phyloP scores from a whole-genome alignment of 1,284 basidiomycete species.

The Pulveroboletus sp. region DNA sequence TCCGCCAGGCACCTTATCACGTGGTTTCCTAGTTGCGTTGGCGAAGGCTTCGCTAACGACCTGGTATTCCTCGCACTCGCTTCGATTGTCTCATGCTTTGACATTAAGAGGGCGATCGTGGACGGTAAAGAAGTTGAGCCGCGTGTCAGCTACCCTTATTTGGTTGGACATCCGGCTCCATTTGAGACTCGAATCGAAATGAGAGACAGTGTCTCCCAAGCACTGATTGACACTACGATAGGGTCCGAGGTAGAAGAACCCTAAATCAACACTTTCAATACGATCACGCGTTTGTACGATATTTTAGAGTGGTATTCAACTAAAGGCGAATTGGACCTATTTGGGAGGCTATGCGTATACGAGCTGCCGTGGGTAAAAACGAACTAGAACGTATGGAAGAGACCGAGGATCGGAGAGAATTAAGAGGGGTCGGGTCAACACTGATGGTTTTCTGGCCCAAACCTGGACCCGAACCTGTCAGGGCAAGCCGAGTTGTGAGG shows the following conservation, averaged over 20 bases:
- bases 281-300: background rate
- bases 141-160: conserved; percentile 1
- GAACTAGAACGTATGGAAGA: no score
- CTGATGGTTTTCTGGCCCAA: no score
- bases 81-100: conserved; percentile 1
- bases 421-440: no score
- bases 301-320: no score
- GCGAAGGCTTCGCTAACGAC: conserved; percentile 2
- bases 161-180: background rate
- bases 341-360: no score
- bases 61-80: background rate
- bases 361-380: no score
- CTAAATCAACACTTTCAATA: background rate
- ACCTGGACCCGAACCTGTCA: no score
- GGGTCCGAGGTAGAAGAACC: background rate
- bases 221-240: background rate
- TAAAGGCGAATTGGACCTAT: no score
- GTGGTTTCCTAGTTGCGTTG: background rate
- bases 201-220: background rate
- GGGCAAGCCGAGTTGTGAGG: no score
- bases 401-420: no score
- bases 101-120: background rate
- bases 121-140: conserved; percentile 3
- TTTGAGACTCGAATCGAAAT: background rate
- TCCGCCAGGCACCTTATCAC: background rate